Evolutionary conservation across 106 monocot species (phyloP).

Genomic region (Dioscorea alata): DNA sequence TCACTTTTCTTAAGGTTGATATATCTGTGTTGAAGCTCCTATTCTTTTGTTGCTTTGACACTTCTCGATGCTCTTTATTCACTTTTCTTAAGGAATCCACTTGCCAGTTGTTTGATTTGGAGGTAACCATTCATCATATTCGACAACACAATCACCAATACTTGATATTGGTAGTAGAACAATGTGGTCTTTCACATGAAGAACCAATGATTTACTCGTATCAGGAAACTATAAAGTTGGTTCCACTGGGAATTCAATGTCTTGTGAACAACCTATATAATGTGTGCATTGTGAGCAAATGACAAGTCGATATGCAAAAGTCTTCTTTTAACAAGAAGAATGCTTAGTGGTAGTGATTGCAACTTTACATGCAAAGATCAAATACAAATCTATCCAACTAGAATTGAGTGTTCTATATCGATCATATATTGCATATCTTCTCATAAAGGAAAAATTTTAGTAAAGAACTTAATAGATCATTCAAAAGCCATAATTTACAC

Average conservation of each 20-base stretch:
- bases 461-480: too few relatives aligned
- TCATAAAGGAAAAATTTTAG: too few relatives aligned
- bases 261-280: slow-evolving; percentile 70
- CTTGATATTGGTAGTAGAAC: slow-evolving; percentile 62
- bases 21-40: slow-evolving; percentile 7
- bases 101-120: slow-evolving; percentile 67
- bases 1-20: slow-evolving; percentile 33
- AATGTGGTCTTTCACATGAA: slow-evolving; percentile 92
- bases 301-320: too few relatives aligned
- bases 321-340: too few relatives aligned
- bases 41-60: slow-evolving; percentile 48
- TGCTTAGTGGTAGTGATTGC: too few relatives aligned
- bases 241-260: slow-evolving; percentile 82
- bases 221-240: slow-evolving; percentile 88
- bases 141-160: slow-evolving; percentile 79
- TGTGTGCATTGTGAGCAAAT: too few relatives aligned
- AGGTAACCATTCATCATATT: slow-evolving; percentile 61
- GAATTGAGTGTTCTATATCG: too few relatives aligned
- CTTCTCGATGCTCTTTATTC: slow-evolving; percentile 69
- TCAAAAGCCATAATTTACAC: too few relatives aligned
- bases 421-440: too few relatives aligned
- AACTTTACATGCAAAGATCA: too few relatives aligned
- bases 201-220: slow-evolving; percentile 47
- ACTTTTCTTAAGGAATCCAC: slow-evolving; percentile 95
- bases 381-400: too few relatives aligned